Evolutionary conservation across 2,329 filamentous ascomycete genomes (phyloP), one percentile per base, ranked within the genome.

Genomic region (Nothophaeocryptopus gaeumannii): DNA sequence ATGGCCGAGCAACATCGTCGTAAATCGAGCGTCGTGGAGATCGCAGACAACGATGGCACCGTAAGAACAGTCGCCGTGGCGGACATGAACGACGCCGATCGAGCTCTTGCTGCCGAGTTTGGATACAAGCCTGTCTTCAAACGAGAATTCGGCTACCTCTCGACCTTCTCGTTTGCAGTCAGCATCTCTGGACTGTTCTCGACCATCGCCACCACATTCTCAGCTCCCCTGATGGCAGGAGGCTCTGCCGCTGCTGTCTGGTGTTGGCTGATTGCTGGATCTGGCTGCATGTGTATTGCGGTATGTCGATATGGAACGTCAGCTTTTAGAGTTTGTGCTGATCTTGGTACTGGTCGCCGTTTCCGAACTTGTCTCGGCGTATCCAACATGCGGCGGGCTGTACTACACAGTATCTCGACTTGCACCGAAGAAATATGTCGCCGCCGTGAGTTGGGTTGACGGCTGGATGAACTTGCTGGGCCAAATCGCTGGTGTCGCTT

Each of bases 151-250:
- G 74, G 74, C 48, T 80, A 79, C 47, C 68, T 78, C 11, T 80
- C 79, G 55, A 79, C 78, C 54, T 80, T 83, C 65, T 82, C 78
- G 45, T 83, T 82, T 59, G 80, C 80, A 43, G 76, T 82, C 59
- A 76, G 73, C 58, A 79, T 82, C 58, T 75, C 72, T 41, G 79
- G 78, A 37, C 70, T 81, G 14, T 81, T 79, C 59, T 72, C 78
- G 26, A 80, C 78, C 8, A 73, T 78, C 51, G 74, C 77, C 58
- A 80, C 79, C 3, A 82, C 79, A 30, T 78, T 80, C 59, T 70
- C 69, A 10, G 80, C 76, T 58, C 78, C 79, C 1, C 69, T 82
- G 20, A 65, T 69, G 37, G 78, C 78, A 11, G 78, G 78, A 53
- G 79, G 79, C 43, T 71, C 75, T 32, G 74, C 78, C 16, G 72